These are phyloP conservation scores for Diaporthe batatas DNA, from an alignment of 2,329 filamentous ascomycete species.

Conservation along the genomic window DNA sequence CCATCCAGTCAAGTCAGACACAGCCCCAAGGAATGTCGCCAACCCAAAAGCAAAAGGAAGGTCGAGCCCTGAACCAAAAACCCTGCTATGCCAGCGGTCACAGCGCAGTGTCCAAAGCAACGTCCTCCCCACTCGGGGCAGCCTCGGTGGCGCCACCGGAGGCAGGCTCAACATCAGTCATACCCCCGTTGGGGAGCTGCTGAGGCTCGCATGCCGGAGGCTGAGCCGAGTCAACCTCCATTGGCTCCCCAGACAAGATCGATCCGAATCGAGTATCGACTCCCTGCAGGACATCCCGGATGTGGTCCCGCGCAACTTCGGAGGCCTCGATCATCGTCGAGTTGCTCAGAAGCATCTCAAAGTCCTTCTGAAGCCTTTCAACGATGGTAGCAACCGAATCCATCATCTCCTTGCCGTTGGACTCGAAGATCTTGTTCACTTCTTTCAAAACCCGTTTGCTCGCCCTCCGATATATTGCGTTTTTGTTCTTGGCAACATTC, in stretches of 20 bases:
- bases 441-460: background rate
- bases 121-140: background rate
- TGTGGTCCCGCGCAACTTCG: constrained; percentile 25
- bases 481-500: no score
- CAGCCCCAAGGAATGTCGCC: background rate
- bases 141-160: background rate
- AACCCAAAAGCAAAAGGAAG: background rate
- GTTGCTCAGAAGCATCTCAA: background rate
- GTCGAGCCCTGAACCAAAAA: background rate
- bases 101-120: constrained; percentile 2
- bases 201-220: background rate
- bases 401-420: background rate
- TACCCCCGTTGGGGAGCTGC: background rate
- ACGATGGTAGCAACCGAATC: background rate
- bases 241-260: constrained; percentile 6
- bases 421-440: background rate
- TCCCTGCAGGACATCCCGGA: constrained; percentile 6
- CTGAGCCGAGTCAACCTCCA: background rate
- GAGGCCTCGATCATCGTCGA: constrained; percentile 27
- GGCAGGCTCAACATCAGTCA: background rate
- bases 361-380: background rate
- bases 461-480: background rate
- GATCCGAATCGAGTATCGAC: constrained; percentile 30
- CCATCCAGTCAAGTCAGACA: no score
- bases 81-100: background rate